These are phyloP conservation scores for Backusella tuberculispora DNA, from an alignment of 192 early-diverging fungal species.

Conservation along the genomic window DNA sequence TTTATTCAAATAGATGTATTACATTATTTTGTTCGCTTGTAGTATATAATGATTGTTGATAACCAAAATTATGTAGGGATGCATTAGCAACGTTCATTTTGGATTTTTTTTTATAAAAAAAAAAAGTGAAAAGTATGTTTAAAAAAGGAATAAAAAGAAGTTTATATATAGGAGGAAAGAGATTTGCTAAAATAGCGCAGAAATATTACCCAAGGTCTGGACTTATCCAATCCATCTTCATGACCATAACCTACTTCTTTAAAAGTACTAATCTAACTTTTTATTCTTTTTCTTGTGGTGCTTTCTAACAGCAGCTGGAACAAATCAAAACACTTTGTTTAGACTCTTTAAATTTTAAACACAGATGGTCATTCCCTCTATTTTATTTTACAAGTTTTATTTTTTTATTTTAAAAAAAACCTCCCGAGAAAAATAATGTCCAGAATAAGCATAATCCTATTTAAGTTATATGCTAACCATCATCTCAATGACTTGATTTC, in stretches of 20 bases:
- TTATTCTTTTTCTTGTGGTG: neutral
- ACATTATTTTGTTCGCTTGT: neutral
- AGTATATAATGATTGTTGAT: neutral
- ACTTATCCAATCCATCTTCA: neutral
- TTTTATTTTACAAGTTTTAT: neutral
- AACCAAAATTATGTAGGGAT: neutral
- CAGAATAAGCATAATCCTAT: neutral
- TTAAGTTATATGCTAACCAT: neutral
- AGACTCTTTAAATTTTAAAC: neutral
- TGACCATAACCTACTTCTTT: slow-evolving; percentile 5
- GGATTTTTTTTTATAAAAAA: neutral
- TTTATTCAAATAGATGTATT: neutral
- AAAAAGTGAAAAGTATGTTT: neutral
- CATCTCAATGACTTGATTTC: neutral
- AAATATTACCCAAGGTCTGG: neutral
- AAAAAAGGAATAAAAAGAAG: neutral
- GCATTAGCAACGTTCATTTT: neutral
- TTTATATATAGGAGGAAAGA: neutral
- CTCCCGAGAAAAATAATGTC: neutral
- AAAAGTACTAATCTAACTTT: neutral
- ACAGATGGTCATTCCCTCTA: neutral
- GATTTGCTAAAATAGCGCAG: neutral
- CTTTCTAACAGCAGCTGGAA: neutral
- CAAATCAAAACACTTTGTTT: neutral
- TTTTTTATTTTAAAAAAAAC: neutral